Base-by-base conservation (phyloP, 768 basidiomycete genomes). In the Phaeolepiota aurea region DNA sequence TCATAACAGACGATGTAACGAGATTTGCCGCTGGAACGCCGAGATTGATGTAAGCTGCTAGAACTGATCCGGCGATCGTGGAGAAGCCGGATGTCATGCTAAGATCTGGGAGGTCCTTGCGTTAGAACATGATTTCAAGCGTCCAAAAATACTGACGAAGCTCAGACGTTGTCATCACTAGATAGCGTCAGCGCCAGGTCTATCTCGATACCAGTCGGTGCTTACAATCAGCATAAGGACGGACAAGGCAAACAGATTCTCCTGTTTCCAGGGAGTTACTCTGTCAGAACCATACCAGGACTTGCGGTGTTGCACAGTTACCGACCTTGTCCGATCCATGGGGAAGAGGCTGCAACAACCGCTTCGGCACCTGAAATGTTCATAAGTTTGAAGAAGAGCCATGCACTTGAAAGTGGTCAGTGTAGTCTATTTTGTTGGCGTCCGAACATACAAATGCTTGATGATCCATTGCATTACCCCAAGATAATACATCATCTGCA, bases 401-500 rank as follows among this genome's bases (percentile, higher is more conserved):
- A 90, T 2, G 90, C 91, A 54, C 82, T 84, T 33, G 20, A 23
- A 38, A 32, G 44, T n/a, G 18, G 21, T 44, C 19, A 35, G 28
- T 10, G 10, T 9, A 31, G 37, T 20, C n/a, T n/a, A n/a, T n/a
- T n/a, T n/a, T n/a, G 11, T 7, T 31, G 9, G 14, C 28, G 5
- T 5, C 20, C 38, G n/a, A 11, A 57, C 79, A 48, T 45, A 84
- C 82, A 94, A 91, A 57, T 87, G 69, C 52, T 75, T 76, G 60
- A 94, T 78, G 52, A 94, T 60, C 89, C 91, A 94, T 66, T 92
- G 88, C 88, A 94, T 92, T 21, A 87, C 83, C 37, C 90, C 87
- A 40, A 88, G 59, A 46, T 91, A 85, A 66, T 90, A 92, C 62
- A 88, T 58, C 86, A 91, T 89, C 60, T 92, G 88, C 41, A 92